A percentile compares a stretch with the other conserved stretches of the same genome.
These are phyloP conservation scores for Plasmodium adleri DNA, from an alignment of 169 alveolate species.

Conservation along the genomic window DNA sequence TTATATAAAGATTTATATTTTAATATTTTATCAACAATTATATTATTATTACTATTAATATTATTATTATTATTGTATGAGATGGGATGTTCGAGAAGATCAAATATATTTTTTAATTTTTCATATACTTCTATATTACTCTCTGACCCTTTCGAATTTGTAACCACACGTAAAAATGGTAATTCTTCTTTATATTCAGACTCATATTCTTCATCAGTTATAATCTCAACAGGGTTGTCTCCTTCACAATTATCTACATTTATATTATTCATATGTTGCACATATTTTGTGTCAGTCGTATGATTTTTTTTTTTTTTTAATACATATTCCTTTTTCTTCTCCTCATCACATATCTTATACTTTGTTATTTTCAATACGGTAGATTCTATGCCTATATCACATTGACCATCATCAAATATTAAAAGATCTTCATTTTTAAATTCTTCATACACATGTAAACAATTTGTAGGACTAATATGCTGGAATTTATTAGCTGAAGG, in stretches of 20 bases:
- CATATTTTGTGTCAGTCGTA: not conserved
- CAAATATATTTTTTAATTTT: slow-evolving; percentile 22
- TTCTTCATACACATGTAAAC: slow-evolving; percentile 94
- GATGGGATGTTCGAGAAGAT: not conserved
- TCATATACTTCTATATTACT: slow-evolving; percentile 35
- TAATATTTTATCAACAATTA: slow-evolving; percentile 7
- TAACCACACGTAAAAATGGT: slow-evolving; percentile 36
- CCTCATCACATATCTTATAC: not conserved
- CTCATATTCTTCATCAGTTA: slow-evolving; percentile 31
- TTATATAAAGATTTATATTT: slow-evolving; percentile 55
- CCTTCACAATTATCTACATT: not conserved
- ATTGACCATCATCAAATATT: slow-evolving; percentile 94
- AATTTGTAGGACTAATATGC: slow-evolving; percentile 96
- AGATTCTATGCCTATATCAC: slow-evolving; percentile 95
- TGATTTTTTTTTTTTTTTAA: not conserved
- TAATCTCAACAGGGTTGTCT: not conserved
- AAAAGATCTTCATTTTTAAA: slow-evolving; percentile 90
- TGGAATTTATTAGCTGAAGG: slow-evolving; percentile 97
- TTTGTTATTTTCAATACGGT: slow-evolving; percentile 92
- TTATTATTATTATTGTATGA: no score
- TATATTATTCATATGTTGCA: not conserved
- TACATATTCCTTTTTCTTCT: not conserved
- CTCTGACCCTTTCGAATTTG: slow-evolving; percentile 40
- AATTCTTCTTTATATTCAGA: slow-evolving; percentile 41
- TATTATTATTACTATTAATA: not conserved